phyloP scores from a whole-genome alignment of 768 basidiomycete species.

The Tephrocybe rancida region DNA sequence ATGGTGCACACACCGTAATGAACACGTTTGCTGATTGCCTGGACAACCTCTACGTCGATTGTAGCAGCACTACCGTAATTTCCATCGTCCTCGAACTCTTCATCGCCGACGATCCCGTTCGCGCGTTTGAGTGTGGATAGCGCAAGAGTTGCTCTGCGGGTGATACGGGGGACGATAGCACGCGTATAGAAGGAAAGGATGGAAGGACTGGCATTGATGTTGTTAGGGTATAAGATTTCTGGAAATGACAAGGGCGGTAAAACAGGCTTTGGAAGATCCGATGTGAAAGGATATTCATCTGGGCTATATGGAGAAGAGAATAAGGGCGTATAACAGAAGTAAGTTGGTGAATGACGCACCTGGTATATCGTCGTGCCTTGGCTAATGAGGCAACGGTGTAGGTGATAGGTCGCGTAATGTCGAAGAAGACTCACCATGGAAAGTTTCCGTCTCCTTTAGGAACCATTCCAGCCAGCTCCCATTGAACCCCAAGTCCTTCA shows the following conservation, averaged over 20 bases:
- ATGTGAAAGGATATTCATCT: conserved; percentile 96
- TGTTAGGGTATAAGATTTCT: conserved; percentile 74
- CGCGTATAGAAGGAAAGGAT: conserved; percentile 91
- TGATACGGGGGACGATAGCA: conserved; percentile 88
- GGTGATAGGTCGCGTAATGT: conserved; percentile 3
- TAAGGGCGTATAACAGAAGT: background rate
- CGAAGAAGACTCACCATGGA: conserved; percentile 76
- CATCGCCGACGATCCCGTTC: conserved; percentile 64
- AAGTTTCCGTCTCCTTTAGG: conserved; percentile 90
- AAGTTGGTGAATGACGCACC: conserved; percentile 44
- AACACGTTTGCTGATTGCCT: conserved; percentile 96
- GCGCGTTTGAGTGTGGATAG: conserved; percentile 68
- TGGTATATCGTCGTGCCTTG: conserved; percentile 93
- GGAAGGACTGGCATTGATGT: conserved; percentile 82
- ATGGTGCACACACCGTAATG: conserved; percentile 77
- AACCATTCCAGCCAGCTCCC: conserved; percentile 99
- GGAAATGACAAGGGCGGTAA: conserved; percentile 76
- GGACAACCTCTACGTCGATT: conserved; percentile 94
- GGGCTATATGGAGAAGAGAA: conserved; percentile 55
- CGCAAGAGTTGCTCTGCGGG: conserved; percentile 66
- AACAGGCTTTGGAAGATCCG: conserved; percentile 79
- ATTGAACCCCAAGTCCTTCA: conserved; percentile 69
- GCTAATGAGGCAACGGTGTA: conserved; percentile 46
- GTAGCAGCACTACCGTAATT: conserved; percentile 97
- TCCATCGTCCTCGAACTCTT: conserved; percentile 88